Evolutionary conservation across 768 basidiomycete genomes (phyloP).

Genomic region (Rhodotorula sphaerocarpa): DNA sequence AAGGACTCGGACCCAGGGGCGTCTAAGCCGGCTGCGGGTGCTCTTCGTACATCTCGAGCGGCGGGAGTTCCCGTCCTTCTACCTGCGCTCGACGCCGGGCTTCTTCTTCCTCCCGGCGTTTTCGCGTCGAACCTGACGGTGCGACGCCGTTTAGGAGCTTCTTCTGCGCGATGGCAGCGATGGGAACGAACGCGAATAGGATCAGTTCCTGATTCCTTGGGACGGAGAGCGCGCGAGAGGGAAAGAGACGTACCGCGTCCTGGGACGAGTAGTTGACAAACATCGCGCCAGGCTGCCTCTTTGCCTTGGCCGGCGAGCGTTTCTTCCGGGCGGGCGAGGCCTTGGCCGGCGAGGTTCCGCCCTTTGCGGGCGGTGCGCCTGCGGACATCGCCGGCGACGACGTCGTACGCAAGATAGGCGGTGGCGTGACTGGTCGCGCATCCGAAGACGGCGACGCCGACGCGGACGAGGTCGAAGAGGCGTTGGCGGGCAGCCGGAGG

Average conservation of each 20-base stretch:
- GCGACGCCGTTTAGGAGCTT: conserved; percentile 38
- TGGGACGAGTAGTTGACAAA: conserved; percentile 31
- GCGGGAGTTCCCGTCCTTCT: background rate
- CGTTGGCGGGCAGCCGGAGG: background rate
- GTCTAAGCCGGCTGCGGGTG: too few relatives aligned
- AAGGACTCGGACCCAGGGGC: too few relatives aligned
- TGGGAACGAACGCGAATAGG: too few relatives aligned
- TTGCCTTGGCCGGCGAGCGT: background rate
- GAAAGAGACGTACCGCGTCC: conserved; percentile 19
- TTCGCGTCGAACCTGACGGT: conserved; percentile 36
- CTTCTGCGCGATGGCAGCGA: conserved; percentile 9
- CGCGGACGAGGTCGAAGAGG: too few relatives aligned
- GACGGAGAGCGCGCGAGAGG: background rate
- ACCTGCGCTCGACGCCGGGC: background rate
- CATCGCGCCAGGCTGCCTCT: conserved; percentile 8
- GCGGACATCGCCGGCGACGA: background rate
- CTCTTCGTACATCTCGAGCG: too few relatives aligned
- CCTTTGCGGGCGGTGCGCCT: background rate
- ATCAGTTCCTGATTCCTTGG: background rate
- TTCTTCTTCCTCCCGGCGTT: conserved; percentile 36
- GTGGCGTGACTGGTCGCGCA: background rate
- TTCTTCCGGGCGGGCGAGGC: background rate
- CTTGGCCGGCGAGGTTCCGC: background rate
- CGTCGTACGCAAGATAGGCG: background rate
- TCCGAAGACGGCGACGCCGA: too few relatives aligned